Base-by-base conservation (phyloP, 352 stramenopile genomes). In the Globisporangium okanoganense region DNA sequence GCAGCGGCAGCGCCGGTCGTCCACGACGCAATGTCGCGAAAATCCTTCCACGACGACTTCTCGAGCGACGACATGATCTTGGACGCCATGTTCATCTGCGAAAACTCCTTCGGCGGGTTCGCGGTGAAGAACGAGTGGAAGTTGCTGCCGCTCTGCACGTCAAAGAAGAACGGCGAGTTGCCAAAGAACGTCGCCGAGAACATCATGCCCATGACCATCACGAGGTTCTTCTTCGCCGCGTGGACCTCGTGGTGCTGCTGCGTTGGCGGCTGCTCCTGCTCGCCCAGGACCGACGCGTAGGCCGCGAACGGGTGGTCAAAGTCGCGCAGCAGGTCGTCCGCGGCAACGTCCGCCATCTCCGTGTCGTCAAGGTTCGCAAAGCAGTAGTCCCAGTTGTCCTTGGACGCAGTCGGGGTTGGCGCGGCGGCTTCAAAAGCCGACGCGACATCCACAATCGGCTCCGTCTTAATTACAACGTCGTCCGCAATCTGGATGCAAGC, bases 141-240 rank as follows among this genome's bases (percentile, higher is more conserved):
- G 52, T 80, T 90, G 59, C 71, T 87, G 60, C 83, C 85, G 43
- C 64, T 89, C 43, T 83, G 84, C 25, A 92, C 68, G 47, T 88
- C 89, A 48, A 86, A 79, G 18, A 89, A 82, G n/a, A 75, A 78
- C 22, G 86, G 72, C 35, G 73, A 79, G 61, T 92, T 87, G 33
- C 86, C 86, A 54, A 89, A 93, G 61, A 92, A 93, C 16, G 79
- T 91, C 41, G 92, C 82, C 7, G 80, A 92, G 50, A 95, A 92
- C 75, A 95, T 92, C 68, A 95, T 85, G 8, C 84, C 86, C 68
- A 92, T 92, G 73, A 95, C 90, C 86, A 95, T 95, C 20, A 85
- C 86, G 18, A 95, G 53, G 66, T 95, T 95, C 72, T 94, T 94
- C 76, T 95, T 95, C 47, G 86, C 86, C 0, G 82, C 82, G 65